A percentile compares a stretch with the other conserved stretches of the same genome.
Evolutionary conservation across 805 yeast genomes (phyloP).

Genomic region (Candida fluviatilis): DNA sequence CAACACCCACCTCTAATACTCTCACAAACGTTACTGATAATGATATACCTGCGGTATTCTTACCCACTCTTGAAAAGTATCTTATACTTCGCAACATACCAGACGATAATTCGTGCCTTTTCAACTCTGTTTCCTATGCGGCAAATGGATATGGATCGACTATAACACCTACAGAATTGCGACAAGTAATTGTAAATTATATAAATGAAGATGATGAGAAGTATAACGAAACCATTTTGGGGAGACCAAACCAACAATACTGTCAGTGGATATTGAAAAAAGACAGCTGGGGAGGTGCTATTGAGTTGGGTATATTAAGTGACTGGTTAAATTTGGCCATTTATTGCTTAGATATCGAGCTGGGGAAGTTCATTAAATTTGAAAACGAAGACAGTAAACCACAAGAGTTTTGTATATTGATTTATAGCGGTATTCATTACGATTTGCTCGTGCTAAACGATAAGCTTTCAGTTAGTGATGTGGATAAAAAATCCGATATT

Average conservation of each 20-base stretch:
- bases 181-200: conserved; percentile 47
- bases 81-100: conserved; percentile 56
- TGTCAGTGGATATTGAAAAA: conserved; percentile 55
- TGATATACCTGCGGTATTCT: conserved; percentile 23
- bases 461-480: conserved; percentile 13
- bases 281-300: conserved; percentile 82
- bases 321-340: conserved; percentile 48
- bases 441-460: conserved; percentile 50
- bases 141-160: conserved; percentile 25
- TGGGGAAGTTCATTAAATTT: conserved; percentile 54
- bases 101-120: conserved; percentile 76
- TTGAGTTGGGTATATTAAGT: conserved; percentile 63
- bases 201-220: conserved; percentile 35
- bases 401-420: conserved; percentile 44
- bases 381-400: conserved; percentile 26
- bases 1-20: background rate
- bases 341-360: conserved; percentile 61
- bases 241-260: conserved; percentile 46
- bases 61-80: conserved; percentile 21
- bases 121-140: conserved; percentile 59
- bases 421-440: conserved; percentile 72
- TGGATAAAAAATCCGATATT: conserved; percentile 27
- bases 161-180: conserved; percentile 44
- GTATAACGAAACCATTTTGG: conserved; percentile 57
- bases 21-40: conserved; percentile 2